Conservation (phyloP, 2,329 filamentous ascomycete genomes). For the Byssothecium circinans region DNA sequence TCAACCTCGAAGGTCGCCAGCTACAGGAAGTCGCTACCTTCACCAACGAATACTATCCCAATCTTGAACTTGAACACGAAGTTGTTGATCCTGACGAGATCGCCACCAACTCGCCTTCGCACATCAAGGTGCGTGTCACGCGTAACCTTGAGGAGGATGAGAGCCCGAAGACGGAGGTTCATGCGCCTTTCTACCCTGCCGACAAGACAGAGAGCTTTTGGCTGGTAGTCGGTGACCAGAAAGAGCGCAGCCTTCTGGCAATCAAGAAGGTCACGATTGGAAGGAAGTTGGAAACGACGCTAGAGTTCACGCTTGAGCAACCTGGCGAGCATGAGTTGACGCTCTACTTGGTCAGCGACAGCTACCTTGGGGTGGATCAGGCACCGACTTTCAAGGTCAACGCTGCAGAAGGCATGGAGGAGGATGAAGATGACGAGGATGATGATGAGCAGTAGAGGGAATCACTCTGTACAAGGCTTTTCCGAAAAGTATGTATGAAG, state of each 20-base stretch:
- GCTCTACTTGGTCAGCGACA: conserved; percentile 94
- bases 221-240: conserved; percentile 93
- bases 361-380: conserved; percentile 95
- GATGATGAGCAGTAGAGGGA: conserved; percentile 12
- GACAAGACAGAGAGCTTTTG: conserved; percentile 99
- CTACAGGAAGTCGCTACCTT: conserved; percentile 88
- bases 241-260: conserved; percentile 80
- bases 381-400: conserved; percentile 84
- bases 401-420: conserved; percentile 91
- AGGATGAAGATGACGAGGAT: conserved; percentile 83
- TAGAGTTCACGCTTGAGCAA: conserved; percentile 86
- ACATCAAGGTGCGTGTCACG: conserved; percentile 81
- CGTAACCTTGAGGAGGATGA: conserved; percentile 76
- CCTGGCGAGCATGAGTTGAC: conserved; percentile 86
- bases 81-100: conserved; percentile 80
- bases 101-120: conserved; percentile 76
- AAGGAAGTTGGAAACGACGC: conserved; percentile 71
- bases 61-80: conserved; percentile 87
- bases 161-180: conserved; percentile 77
- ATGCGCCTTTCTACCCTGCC: conserved; percentile 89
- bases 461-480: not conserved
- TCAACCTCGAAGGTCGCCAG: conserved; percentile 79
- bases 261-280: conserved; percentile 94
- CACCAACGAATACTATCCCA: conserved; percentile 95
- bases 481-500: not conserved